Evolutionary conservation across 2,329 filamentous ascomycete species (phyloP).

Genomic region (Cryphonectria nitschkei): DNA sequence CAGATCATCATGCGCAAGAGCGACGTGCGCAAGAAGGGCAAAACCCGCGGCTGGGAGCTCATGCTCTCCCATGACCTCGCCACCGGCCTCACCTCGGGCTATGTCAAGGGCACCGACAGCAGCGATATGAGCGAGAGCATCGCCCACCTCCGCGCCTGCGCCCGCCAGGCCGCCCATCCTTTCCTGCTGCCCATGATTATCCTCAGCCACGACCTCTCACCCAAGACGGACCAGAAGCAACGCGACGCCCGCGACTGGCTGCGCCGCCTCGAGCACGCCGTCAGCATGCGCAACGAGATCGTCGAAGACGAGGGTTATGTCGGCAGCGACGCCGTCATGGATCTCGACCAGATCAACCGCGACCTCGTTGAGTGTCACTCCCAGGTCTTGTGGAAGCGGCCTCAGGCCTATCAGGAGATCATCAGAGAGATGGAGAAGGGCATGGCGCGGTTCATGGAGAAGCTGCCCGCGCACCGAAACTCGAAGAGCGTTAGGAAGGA

Average conservation of each 20-base stretch:
- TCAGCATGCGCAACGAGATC: slow-evolving; percentile 64
- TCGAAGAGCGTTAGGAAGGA: slow-evolving; percentile 29
- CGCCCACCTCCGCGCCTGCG: slow-evolving; percentile 54
- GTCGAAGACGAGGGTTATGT: slow-evolving; percentile 60
- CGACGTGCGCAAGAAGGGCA: slow-evolving; percentile 67
- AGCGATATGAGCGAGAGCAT: slow-evolving; percentile 57
- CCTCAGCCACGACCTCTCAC: slow-evolving; percentile 60
- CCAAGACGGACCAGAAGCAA: slow-evolving; percentile 62
- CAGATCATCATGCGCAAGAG: slow-evolving; percentile 68
- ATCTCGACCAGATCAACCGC: slow-evolving; percentile 63
- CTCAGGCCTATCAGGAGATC: slow-evolving; percentile 62
- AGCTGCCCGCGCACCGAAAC: slow-evolving; percentile 32
- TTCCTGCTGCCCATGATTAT: slow-evolving; percentile 63
- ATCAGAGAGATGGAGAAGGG: slow-evolving; percentile 52
- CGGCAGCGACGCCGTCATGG: slow-evolving; percentile 50
- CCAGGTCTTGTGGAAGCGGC: slow-evolving; percentile 65
- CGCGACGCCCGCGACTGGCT: slow-evolving; percentile 66
- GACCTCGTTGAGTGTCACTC: slow-evolving; percentile 67
- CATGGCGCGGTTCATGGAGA: slow-evolving; percentile 48
- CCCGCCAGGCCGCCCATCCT: slow-evolving; percentile 57
- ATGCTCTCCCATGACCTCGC: slow-evolving; percentile 63
- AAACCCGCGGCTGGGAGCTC: slow-evolving; percentile 66
- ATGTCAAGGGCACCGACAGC: slow-evolving; percentile 62
- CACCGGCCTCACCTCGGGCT: slow-evolving; percentile 61
- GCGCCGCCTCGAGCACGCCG: slow-evolving; percentile 62